Evolutionary conservation across 305 asterid genomes (phyloP).

Genomic region (Fraxinus platypoda): DNA sequence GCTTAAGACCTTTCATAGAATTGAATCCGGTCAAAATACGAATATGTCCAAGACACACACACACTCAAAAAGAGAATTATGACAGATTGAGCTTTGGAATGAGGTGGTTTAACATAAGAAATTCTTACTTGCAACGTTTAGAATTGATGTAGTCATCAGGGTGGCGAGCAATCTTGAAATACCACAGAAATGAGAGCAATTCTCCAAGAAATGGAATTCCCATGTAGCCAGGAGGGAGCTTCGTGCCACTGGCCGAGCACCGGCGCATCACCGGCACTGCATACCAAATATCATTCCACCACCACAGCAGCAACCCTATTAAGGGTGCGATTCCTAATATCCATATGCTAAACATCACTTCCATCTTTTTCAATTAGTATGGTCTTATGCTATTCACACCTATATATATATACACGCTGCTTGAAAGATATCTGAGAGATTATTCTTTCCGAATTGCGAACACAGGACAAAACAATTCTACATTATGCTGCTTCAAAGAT

Average conservation of each 20-base stretch:
- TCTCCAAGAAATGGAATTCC: conserved; percentile 57
- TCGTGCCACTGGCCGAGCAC: conserved; percentile 21
- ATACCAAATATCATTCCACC: conserved; percentile 53
- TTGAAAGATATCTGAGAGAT: background rate
- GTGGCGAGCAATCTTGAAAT: conserved; percentile 43
- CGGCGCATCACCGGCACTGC: conserved; percentile 22
- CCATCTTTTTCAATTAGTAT: conserved; percentile 12
- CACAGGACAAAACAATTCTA: too few species aligned
- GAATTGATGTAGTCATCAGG: conserved; percentile 53
- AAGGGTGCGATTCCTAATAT: conserved; percentile 23
- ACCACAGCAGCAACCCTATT: conserved; percentile 32
- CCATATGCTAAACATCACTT: conserved; percentile 18
- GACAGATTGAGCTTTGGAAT: too few species aligned
- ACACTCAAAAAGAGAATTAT: too few species aligned
- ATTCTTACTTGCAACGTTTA: conserved; percentile 39
- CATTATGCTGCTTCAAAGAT: background rate
- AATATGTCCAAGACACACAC: background rate
- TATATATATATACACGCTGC: background rate
- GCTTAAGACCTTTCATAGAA: too few species aligned
- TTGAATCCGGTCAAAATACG: background rate
- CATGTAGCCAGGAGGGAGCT: conserved; percentile 59
- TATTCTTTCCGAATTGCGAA: too few species aligned
- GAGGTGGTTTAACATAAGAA: too few species aligned
- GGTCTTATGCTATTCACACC: background rate
- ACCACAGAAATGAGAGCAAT: conserved; percentile 42